Evolutionary conservation across 345 rosid genomes (phyloP).

Genomic region (Mercurialis annua): DNA sequence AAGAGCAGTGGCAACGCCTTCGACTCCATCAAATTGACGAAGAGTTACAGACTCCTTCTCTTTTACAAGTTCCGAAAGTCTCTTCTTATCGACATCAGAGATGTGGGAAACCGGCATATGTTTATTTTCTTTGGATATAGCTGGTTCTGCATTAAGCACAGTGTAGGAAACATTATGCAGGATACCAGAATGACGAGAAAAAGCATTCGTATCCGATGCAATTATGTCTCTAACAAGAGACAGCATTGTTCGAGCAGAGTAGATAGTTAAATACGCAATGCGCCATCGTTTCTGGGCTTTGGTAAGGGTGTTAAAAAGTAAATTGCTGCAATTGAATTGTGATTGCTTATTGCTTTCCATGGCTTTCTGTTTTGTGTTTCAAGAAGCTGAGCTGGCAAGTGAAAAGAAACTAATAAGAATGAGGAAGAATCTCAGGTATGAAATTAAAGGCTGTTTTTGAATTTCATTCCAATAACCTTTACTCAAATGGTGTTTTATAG

Average conservation of each 20-base stretch:
- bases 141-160: conserved; percentile 30
- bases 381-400: neutral
- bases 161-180: conserved; percentile 26
- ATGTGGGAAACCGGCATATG: conserved; percentile 23
- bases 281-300: conserved; percentile 67
- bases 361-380: neutral
- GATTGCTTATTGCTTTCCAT: conserved; percentile 34
- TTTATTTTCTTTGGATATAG: conserved; percentile 19
- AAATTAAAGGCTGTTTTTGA: conserved; percentile 4
- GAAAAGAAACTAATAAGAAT: neutral
- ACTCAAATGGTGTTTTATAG: neutral
- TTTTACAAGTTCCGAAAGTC: conserved; percentile 40
- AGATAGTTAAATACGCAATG: conserved; percentile 49
- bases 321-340: conserved; percentile 24
- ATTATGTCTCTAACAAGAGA: conserved; percentile 42
- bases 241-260: conserved; percentile 50
- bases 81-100: conserved; percentile 29
- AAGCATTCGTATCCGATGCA: conserved; percentile 20
- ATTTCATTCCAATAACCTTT: conserved; percentile 1
- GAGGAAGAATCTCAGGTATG: neutral
- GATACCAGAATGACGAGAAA: conserved; percentile 22
- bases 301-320: conserved; percentile 39
- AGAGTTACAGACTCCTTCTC: conserved; percentile 37
- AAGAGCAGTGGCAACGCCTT: conserved; percentile 49
- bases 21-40: conserved; percentile 43